Base-by-base conservation (phyloP, 805 yeast species). In the Nakazawaea wickerhamii region DNA sequence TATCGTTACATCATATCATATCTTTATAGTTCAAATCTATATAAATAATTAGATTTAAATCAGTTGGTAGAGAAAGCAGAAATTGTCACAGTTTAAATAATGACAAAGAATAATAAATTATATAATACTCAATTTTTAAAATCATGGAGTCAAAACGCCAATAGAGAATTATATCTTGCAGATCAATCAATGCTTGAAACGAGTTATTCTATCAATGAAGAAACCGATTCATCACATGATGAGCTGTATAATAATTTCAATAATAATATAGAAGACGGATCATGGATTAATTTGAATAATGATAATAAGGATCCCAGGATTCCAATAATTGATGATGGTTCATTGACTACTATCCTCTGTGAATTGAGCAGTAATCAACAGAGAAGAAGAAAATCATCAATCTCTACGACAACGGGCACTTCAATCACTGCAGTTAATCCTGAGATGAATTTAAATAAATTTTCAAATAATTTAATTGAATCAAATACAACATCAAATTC, bases 81-180 rank as follows among this genome's bases (percentile, higher is more conserved):
- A n/a, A n/a, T n/a, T n/a, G n/a, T n/a, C n/a, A n/a, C n/a, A n/a
- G n/a, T n/a, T n/a, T n/a, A n/a, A n/a, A n/a, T n/a, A 33, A 33
- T 33, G 36, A 33, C 36, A 4, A 33, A 33, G 15, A 19, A 19
- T 9, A 33, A 33, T 27, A 33, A 33, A n/a, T 17, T 33, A 33
- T 38, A 38, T 30, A 38, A 34, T 28, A 36, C 40, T 9, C 41
- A 42, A n/a, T 43, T 33, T 22, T 22, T 43, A 21, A 33, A 22
- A 23, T 18, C 31, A n/a, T 43, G 46, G 46, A 33, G 30, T 20
- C 31, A 15, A 10, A 43, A 38, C 34, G 46, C 46, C 21, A 38
- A 43, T 17, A 32, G 33, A 22, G 46, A 43, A 17, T 19, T 25
- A n/a, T 38, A 33, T 13, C 22, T 43, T 18, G 22, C 39, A 2